Evolutionary conservation across 2,329 filamentous ascomycete species (phyloP).

Genomic region (Diaporthe citrichinensis): DNA sequence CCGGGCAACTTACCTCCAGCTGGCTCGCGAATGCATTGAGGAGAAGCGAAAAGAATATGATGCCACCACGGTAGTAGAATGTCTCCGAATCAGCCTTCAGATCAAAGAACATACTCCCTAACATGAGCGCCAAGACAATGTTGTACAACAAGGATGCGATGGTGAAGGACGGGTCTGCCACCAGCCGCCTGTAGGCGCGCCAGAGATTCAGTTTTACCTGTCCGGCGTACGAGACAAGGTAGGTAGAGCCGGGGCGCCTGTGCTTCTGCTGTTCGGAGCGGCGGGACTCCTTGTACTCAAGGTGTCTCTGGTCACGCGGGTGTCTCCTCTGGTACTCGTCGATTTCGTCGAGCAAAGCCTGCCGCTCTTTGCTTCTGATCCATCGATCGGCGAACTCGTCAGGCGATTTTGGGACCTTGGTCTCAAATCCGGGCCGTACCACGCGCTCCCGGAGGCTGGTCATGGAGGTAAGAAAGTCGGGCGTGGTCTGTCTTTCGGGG

Average conservation of each 20-base stretch:
- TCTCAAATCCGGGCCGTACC: background rate
- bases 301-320: background rate
- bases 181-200: background rate
- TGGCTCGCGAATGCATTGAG: conserved; percentile 3
- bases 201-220: background rate
- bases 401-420: background rate
- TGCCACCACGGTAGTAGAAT: background rate
- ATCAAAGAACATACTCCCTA: background rate
- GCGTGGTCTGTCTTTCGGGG: background rate
- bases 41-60: background rate
- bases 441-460: background rate
- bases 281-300: conserved; percentile 11
- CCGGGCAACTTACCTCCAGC: background rate
- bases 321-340: background rate
- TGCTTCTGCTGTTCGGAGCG: conserved; percentile 4
- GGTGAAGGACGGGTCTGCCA: conserved; percentile 5
- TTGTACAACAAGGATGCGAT: background rate
- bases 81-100: background rate
- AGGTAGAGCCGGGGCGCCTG: background rate
- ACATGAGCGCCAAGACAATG: background rate
- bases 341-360: background rate
- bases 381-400: conserved; percentile 12
- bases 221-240: background rate
- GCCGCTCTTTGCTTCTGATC: background rate
- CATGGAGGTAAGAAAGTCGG: conserved; percentile 9